These are phyloP conservation scores for Chalciporus pseudorubinellus DNA, from an alignment of 768 basidiomycete species.

Conservation along the genomic window DNA sequence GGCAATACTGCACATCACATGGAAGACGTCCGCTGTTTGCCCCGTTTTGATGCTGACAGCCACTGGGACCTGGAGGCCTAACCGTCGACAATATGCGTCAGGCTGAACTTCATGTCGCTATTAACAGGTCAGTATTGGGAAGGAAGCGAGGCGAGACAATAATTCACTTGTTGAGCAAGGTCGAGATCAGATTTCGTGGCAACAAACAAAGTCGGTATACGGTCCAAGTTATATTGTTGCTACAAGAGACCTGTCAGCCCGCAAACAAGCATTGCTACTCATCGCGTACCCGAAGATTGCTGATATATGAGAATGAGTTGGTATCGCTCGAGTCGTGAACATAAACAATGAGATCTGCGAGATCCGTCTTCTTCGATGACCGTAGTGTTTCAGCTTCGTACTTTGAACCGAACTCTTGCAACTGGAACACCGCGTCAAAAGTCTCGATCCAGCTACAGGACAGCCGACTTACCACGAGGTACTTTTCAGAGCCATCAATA, in stretches of 20 bases:
- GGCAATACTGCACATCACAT: slow-evolving; percentile 79
- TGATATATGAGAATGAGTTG: slow-evolving; percentile 98
- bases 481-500: slow-evolving; percentile 92
- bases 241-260: slow-evolving; percentile 35
- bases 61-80: slow-evolving; percentile 90
- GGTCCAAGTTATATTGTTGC: slow-evolving; percentile 97
- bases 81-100: slow-evolving; percentile 89
- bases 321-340: slow-evolving; percentile 98
- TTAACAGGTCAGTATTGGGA: slow-evolving; percentile 8
- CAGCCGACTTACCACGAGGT: slow-evolving; percentile 75
- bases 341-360: slow-evolving; percentile 92
- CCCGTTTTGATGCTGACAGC: slow-evolving; percentile 88
- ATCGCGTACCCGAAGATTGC: slow-evolving; percentile 79
- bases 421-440: slow-evolving; percentile 40
- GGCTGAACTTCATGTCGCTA: slow-evolving; percentile 98
- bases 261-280: not conserved
- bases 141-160: not conserved
- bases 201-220: slow-evolving; percentile 93
- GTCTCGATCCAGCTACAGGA: not conserved
- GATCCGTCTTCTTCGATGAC: slow-evolving; percentile 85
- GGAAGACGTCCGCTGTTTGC: slow-evolving; percentile 84
- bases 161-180: slow-evolving; percentile 82
- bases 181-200: slow-evolving; percentile 99
- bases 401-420: slow-evolving; percentile 96
- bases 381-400: slow-evolving; percentile 91